phyloP scores from a whole-genome alignment of 371 early-diverging fungal species.

The Mortierella sp. region DNA sequence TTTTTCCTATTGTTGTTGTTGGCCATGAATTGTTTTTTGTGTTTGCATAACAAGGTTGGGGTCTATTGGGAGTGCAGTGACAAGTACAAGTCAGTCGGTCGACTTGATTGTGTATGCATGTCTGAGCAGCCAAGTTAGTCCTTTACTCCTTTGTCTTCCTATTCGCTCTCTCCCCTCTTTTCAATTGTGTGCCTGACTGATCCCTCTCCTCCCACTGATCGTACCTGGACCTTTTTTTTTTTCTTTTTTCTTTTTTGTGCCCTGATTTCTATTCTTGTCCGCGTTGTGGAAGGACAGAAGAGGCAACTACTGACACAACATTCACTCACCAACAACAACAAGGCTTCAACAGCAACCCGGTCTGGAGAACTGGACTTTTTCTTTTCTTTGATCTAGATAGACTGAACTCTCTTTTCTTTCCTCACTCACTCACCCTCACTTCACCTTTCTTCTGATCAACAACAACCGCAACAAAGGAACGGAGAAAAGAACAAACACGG shows the following conservation, averaged over 20 bases:
- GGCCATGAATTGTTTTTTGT: background rate
- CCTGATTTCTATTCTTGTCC: slow-evolving; percentile 16
- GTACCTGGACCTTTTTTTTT: slow-evolving; percentile 13
- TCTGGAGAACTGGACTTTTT: background rate
- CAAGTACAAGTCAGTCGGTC: background rate
- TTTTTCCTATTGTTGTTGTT: background rate
- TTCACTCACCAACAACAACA: background rate
- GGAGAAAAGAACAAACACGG: background rate
- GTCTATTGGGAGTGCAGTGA: background rate
- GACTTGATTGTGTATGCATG: slow-evolving; percentile 2
- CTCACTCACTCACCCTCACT: background rate
- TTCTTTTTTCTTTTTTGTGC: background rate
- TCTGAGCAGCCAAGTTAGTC: background rate
- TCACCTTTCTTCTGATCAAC: background rate
- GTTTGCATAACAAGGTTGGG: background rate
- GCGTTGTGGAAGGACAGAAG: slow-evolving; percentile 1
- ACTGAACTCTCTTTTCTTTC: background rate
- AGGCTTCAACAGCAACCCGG: background rate
- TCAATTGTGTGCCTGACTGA: background rate
- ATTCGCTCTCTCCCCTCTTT: background rate
- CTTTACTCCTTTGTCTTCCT: background rate
- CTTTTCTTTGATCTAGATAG: background rate
- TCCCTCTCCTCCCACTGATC: background rate
- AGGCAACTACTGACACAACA: slow-evolving; percentile 2
- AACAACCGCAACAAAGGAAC: background rate